These are phyloP conservation scores for Zanthoxylum bungeanum DNA, from an alignment of 345 rosid species.

Conservation along the genomic window DNA sequence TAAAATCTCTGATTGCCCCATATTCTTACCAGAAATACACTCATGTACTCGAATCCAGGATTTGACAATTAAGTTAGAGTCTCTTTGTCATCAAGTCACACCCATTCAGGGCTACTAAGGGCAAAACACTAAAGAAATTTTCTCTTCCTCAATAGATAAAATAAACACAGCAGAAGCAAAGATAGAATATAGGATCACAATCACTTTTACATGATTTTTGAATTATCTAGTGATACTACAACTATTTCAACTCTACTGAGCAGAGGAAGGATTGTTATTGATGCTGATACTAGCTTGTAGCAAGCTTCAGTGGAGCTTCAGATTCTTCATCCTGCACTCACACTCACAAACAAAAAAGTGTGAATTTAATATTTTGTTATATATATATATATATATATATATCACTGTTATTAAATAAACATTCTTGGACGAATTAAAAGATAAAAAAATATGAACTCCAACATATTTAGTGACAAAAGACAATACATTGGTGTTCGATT, in stretches of 20 bases:
- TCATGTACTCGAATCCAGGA: no score
- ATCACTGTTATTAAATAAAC: not conserved
- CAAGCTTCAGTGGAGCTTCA: conserved; percentile 36
- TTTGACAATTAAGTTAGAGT: no score
- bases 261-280: conserved; percentile 22
- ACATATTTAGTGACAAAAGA: no score
- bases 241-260: conserved; percentile 1
- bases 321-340: conserved; percentile 50
- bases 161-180: not conserved
- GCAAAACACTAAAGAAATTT: no score
- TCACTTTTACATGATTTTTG: conserved; percentile 11
- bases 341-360: not conserved
- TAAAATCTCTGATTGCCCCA: no score
- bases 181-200: not conserved
- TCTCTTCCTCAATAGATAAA: conserved; percentile 15
- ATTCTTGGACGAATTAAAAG: no score
- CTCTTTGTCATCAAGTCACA: no score
- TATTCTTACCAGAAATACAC: no score
- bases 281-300: conserved; percentile 13
- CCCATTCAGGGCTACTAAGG: no score
- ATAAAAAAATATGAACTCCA: no score
- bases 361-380: conserved; percentile 1
- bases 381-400: not conserved
- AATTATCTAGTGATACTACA: not conserved
- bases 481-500: no score